A percentile compares a stretch with the other conserved stretches of the same genome.
These are phyloP conservation scores for Malus hybrid DNA, from an alignment of 331 rosid species.

Conservation along the genomic window DNA sequence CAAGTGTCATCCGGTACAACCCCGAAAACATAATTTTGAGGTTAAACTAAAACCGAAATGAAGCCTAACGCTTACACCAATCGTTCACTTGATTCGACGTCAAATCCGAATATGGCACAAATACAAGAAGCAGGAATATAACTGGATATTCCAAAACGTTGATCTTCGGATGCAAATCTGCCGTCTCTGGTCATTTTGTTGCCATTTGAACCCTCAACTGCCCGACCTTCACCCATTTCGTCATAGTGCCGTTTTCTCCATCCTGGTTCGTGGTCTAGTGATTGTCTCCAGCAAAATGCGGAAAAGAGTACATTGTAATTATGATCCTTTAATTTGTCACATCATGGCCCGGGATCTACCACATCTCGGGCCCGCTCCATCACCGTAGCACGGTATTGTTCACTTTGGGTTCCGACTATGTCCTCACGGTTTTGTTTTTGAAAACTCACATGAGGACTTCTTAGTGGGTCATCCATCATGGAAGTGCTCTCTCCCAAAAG, in stretches of 20 bases:
- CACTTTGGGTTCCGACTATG: too few relatives aligned
- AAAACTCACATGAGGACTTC: too few relatives aligned
- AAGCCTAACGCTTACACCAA: conserved; percentile 13
- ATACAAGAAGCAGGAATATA: background rate
- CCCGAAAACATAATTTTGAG: background rate
- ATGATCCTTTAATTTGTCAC: too few relatives aligned
- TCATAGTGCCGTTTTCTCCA: conserved; percentile 32
- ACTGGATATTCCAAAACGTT: background rate
- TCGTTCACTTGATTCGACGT: conserved; percentile 3
- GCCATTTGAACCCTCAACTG: conserved; percentile 20
- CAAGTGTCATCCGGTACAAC: conserved; percentile 16
- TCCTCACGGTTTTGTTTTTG: too few relatives aligned
- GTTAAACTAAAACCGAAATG: conserved; percentile 13
- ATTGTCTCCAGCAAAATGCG: conserved; percentile 10
- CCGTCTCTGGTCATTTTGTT: conserved; percentile 19
- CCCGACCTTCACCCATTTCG: conserved; percentile 26
- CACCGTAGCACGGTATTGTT: too few relatives aligned
- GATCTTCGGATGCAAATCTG: conserved; percentile 13
- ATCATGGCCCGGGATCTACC: too few relatives aligned
- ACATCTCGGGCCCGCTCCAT: too few relatives aligned
- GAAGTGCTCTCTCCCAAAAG: too few relatives aligned
- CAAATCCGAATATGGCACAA: conserved; percentile 15
- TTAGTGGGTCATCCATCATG: too few relatives aligned
- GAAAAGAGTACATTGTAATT: too few relatives aligned
- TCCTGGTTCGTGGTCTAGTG: conserved; percentile 38